Evolutionary conservation across 2,329 filamentous ascomycete species (phyloP), one percentile per base, ranked within the genome.

Genomic region (Madurella mycetomatis): DNA sequence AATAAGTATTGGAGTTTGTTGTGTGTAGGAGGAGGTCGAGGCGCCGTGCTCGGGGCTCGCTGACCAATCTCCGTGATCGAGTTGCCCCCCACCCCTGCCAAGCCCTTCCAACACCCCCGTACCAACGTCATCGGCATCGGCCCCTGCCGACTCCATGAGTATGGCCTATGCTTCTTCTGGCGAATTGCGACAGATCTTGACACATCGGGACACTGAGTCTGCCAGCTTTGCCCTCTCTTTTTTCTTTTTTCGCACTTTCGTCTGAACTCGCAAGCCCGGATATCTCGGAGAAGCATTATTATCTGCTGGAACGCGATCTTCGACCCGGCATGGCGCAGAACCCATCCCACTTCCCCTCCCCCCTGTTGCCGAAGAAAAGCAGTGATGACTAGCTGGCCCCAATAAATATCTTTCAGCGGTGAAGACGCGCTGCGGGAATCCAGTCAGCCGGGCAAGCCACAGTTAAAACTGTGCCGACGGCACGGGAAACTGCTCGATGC

Each of bases 131-230:
- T 25, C 25, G 25, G 25, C 25, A 25, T 25, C 25, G 25, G 25
- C 25, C 7, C 25, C 7, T 25, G 25, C 7, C 25, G 25, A 25
- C 25, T 9, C 9, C 4, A 16, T 25, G 44, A 44, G 39, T 37
- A 50, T 34, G n/a, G 34, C 19, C 39, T 41, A 41, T 45, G 44
- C 54, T 48, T 41, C 37, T 56, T 60, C 50, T 50, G 56, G 56
- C 40, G 30, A 34, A 34, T 54, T 60, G 58, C 37, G 47, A 57
- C 58, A 54, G 42, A 32, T 32, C 42, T 46, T 52, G 56, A 54
- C 51, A 45, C 45, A 48, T 45, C 3, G 32, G 50, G 50, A 50
- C 46, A 43, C 46, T 15, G 4, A 31, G 17, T 16, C 30, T 49
- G 41, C 17, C 31, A 40, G 40, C 31, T 17, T 47, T 45, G 31